A percentile compares a stretch with the other conserved stretches of the same genome.
Evolutionary conservation across 2,329 filamentous ascomycete species (phyloP).

Genomic region (Orbilia brochopaga): DNA sequence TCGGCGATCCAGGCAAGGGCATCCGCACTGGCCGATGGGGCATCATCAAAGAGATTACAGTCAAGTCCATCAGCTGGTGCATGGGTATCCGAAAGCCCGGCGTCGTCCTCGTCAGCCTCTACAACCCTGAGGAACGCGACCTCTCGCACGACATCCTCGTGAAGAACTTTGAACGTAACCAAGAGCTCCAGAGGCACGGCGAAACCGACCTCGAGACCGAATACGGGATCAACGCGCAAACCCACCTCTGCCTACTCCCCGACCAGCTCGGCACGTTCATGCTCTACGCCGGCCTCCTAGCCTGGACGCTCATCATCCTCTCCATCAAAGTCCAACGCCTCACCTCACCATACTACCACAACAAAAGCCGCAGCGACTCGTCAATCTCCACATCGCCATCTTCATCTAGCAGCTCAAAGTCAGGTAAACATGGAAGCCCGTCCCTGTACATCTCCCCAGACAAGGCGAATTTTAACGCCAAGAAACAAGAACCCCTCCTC

Average conservation of each 20-base stretch:
- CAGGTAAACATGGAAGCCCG: slow-evolving; percentile 42
- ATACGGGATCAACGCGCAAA: slow-evolving; percentile 63
- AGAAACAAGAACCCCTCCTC: slow-evolving; percentile 49
- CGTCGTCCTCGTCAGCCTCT: slow-evolving; percentile 85
- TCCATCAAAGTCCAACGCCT: slow-evolving; percentile 39
- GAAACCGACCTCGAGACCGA: slow-evolving; percentile 27
- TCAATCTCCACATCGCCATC: slow-evolving; percentile 8
- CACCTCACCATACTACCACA: slow-evolving; percentile 39
- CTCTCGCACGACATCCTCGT: slow-evolving; percentile 57
- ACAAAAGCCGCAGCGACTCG: neutral
- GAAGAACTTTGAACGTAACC: slow-evolving; percentile 57
- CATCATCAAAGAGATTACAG: slow-evolving; percentile 78
- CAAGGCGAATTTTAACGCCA: slow-evolving; percentile 52
- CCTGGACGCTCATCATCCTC: slow-evolving; percentile 58
- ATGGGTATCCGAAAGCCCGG: slow-evolving; percentile 92
- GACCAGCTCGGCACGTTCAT: slow-evolving; percentile 86
- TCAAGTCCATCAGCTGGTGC: slow-evolving; percentile 93
- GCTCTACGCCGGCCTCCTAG: slow-evolving; percentile 72
- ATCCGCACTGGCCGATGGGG: slow-evolving; percentile 44
- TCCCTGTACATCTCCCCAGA: slow-evolving; percentile 50
- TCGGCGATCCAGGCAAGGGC: slow-evolving; percentile 67
- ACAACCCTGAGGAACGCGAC: slow-evolving; percentile 76
- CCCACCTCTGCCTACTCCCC: slow-evolving; percentile 86
- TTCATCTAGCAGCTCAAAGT: slow-evolving; percentile 21
- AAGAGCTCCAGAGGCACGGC: slow-evolving; percentile 50